These are phyloP conservation scores for Tulasnella sp. DNA, from an alignment of 768 basidiomycete species.

Conservation along the genomic window DNA sequence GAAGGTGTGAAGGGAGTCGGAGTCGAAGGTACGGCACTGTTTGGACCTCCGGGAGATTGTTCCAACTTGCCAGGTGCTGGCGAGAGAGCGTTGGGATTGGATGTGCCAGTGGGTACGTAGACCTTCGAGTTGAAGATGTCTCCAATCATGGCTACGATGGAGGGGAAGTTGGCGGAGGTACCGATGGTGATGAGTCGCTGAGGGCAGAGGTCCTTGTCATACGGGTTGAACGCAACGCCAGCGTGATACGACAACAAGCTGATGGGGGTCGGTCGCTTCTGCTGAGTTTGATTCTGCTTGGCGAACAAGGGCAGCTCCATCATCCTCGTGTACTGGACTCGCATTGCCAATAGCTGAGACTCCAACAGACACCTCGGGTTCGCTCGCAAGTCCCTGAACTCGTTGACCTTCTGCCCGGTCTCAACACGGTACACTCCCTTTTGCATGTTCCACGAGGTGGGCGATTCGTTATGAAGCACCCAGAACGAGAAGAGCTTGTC, in stretches of 20 bases:
- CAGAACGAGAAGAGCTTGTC: conserved; percentile 91
- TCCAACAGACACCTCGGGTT: conserved; percentile 85
- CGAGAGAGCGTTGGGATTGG: conserved; percentile 38
- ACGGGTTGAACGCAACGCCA: conserved; percentile 74
- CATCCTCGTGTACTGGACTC: conserved; percentile 76
- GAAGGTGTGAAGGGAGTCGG: conserved; percentile 47
- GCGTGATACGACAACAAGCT: conserved; percentile 39
- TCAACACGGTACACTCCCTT: conserved; percentile 87
- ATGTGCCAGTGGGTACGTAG: conserved; percentile 50
- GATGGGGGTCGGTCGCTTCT: background rate
- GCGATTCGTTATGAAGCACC: conserved; percentile 75
- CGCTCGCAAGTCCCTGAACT: conserved; percentile 83
- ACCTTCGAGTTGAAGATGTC: conserved; percentile 82
- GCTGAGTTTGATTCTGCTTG: background rate
- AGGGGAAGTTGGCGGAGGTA: conserved; percentile 80
- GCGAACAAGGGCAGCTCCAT: conserved; percentile 35
- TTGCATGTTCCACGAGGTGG: conserved; percentile 58
- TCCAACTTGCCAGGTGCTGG: conserved; percentile 13
- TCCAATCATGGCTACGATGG: conserved; percentile 71
- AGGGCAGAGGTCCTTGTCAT: conserved; percentile 65
- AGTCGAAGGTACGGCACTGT: conserved; percentile 49
- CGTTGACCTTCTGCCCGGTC: conserved; percentile 80
- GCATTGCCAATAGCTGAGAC: conserved; percentile 74
- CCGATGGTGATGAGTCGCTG: conserved; percentile 66
- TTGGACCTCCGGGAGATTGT: conserved; percentile 51